phyloP scores from a whole-genome alignment of 805 yeast species.

The Barnettozyma californica region DNA sequence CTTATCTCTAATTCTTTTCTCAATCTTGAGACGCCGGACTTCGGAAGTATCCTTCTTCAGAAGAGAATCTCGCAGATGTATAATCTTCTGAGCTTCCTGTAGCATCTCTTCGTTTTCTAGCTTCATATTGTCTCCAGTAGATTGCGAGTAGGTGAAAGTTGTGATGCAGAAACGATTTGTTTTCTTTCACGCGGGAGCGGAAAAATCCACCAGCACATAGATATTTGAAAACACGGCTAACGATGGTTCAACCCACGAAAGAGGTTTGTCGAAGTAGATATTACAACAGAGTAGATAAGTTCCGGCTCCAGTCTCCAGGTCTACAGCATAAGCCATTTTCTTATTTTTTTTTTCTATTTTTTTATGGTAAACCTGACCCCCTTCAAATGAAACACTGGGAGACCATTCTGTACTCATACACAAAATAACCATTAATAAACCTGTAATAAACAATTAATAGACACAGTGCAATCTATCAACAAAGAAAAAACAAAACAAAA shows the following conservation, averaged over 20 bases:
- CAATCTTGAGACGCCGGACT: conserved; percentile 15
- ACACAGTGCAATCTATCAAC: neutral
- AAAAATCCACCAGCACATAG: neutral
- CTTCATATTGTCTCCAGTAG: neutral
- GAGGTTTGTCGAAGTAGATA: neutral
- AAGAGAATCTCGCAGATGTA: conserved; percentile 15
- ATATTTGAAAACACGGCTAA: neutral
- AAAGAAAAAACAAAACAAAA: conserved; percentile 1
- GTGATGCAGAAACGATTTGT: neutral
- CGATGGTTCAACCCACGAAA: too few species aligned
- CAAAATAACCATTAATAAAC: conserved; percentile 3
- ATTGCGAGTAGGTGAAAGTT: neutral
- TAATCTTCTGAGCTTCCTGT: conserved; percentile 13
- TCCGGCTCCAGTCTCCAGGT: too few species aligned
- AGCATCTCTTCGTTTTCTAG: conserved; percentile 5
- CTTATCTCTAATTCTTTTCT: conserved; percentile 17
- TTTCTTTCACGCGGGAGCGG: neutral
- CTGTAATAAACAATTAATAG: conserved; percentile 3
- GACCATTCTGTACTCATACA: neutral
- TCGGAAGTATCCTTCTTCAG: conserved; percentile 4
- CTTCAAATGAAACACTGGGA: neutral
- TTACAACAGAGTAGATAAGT: too few species aligned
- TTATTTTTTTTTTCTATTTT: neutral
- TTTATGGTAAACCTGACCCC: neutral
- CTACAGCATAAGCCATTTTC: neutral